Evolutionary conservation across 1,139 yeast genomes (phyloP).

Genomic region (Yamadazyma jaroonii): DNA sequence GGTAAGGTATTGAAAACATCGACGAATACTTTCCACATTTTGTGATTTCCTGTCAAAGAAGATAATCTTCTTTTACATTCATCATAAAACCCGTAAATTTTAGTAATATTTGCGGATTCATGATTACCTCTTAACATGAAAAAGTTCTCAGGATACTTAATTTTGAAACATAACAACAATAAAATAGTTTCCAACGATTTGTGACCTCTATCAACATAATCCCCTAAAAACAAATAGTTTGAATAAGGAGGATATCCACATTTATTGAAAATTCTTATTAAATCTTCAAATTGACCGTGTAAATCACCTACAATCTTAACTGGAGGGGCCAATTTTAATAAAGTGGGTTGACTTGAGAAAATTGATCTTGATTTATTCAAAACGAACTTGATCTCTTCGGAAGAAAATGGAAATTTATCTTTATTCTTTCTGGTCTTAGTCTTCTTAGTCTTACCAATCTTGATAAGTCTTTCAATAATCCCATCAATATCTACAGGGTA

Average conservation of each 20-base stretch:
- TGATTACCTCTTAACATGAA: slow-evolving; percentile 84
- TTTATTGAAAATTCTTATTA: slow-evolving; percentile 67
- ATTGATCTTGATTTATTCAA: slow-evolving; percentile 67
- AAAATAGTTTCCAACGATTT: slow-evolving; percentile 79
- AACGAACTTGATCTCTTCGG: slow-evolving; percentile 58
- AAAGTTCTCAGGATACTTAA: slow-evolving; percentile 80
- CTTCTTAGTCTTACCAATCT: slow-evolving; percentile 29
- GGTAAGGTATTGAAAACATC: slow-evolving; percentile 87
- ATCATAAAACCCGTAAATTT: slow-evolving; percentile 84
- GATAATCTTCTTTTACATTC: slow-evolving; percentile 78
- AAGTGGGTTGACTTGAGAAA: slow-evolving; percentile 73
- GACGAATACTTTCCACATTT: slow-evolving; percentile 71
- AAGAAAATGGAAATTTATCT: slow-evolving; percentile 43
- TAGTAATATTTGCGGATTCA: slow-evolving; percentile 80
- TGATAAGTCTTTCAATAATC: slow-evolving; percentile 53
- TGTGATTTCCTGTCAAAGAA: slow-evolving; percentile 43
- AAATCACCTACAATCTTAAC: slow-evolving; percentile 86
- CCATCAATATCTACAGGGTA: slow-evolving; percentile 48
- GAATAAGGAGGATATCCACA: slow-evolving; percentile 83
- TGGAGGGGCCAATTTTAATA: slow-evolving; percentile 75
- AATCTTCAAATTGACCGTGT: slow-evolving; percentile 80
- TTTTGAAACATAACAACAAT: slow-evolving; percentile 68
- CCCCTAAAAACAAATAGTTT: slow-evolving; percentile 78
- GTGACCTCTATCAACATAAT: slow-evolving; percentile 83
- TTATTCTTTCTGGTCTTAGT: slow-evolving; percentile 27